Evolutionary conservation across 2,329 filamentous ascomycete genomes (phyloP).

Genomic region (Purpureocillium takamizusanense): DNA sequence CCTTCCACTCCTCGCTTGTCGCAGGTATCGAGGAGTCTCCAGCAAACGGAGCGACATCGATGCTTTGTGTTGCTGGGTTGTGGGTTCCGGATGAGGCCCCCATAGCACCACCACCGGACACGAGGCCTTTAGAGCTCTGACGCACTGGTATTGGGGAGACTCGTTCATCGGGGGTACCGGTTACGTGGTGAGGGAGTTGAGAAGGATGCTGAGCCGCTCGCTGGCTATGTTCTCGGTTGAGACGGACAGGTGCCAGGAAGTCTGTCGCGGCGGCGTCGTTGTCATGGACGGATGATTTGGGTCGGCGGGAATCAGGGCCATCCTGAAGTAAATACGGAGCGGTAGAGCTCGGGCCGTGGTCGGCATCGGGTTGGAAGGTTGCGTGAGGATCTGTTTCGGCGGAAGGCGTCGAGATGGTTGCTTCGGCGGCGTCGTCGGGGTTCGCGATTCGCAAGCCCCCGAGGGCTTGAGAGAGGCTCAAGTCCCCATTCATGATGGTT

Average conservation of each 20-base stretch:
- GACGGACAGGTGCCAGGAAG: conserved; percentile 14
- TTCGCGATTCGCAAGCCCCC: conserved; percentile 96
- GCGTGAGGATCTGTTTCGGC: not conserved
- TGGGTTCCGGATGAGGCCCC: too few relatives aligned
- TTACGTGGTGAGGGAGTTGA: too few relatives aligned
- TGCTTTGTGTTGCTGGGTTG: conserved; percentile 5
- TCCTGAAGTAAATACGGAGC: not conserved
- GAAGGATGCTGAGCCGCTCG: conserved; percentile 32
- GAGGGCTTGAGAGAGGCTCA: conserved; percentile 85
- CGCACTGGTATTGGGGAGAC: conserved; percentile 61
- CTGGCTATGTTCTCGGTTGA: conserved; percentile 60
- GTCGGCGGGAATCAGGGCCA: conserved; percentile 9
- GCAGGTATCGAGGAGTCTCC: conserved; percentile 33
- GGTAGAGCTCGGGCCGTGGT: conserved; percentile 2
- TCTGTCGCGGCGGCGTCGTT: conserved; percentile 6
- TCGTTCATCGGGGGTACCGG: conserved; percentile 7
- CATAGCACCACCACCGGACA: too few relatives aligned
- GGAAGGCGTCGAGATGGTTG: not conserved
- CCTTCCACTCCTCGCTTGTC: conserved; percentile 91
- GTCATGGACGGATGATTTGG: conserved; percentile 38
- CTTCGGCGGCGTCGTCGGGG: conserved; percentile 62
- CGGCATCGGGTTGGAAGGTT: not conserved
- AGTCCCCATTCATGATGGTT: conserved; percentile 73
- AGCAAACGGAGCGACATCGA: conserved; percentile 18
- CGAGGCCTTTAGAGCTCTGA: conserved; percentile 63